Base-by-base conservation (phyloP, 257 asterid species). In the Voacanga thouarsii region DNA sequence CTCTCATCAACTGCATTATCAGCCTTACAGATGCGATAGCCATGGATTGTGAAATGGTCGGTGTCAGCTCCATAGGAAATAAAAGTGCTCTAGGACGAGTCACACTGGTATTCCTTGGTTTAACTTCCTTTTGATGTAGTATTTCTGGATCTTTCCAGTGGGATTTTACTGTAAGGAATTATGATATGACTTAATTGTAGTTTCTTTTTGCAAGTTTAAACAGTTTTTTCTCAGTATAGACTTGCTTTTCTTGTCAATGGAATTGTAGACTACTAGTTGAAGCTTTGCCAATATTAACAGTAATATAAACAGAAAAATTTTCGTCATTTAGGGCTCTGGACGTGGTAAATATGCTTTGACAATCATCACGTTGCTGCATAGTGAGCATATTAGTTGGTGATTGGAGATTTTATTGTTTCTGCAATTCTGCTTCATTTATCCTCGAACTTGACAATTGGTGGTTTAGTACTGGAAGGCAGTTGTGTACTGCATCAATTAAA, bases 1-100 rank as follows among this genome's bases (percentile, higher is more conserved):
- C 49, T n/a, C 68, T 88, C 30, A 44, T 77, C 77, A 66, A 70
- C 37, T 77, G 39, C 49, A 49, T 83, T 84, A 78, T 23, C 89
- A 95, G 99, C 82, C 78, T 87, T 61, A 90, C 98, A 60, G 87
- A 93, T 80, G 89, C 39, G 80, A 67, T 95, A 76, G 99, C 93
- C 71, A 95, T 95, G 97, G 99, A 95, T 82, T 95, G 98, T 77
- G 99, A 95, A 87, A 94, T 94, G 99, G 99, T 94, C 75, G 98
- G 99, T 73, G 96, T 92, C 72, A 85, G 97, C 87, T 81, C 88
- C 51, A 61, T 78, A n/a, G 96, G 97, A 56, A 93, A 89, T 90
- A 93, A 87, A 89, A 93, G 93, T 71, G 99, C 99, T 75, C 97
- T 95, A 83, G 99, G 94, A 81, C 88, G 98, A 64, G 96, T 91